Conservation (phyloP, 441 rosid species). For the Eutrema salsugineum region DNA sequence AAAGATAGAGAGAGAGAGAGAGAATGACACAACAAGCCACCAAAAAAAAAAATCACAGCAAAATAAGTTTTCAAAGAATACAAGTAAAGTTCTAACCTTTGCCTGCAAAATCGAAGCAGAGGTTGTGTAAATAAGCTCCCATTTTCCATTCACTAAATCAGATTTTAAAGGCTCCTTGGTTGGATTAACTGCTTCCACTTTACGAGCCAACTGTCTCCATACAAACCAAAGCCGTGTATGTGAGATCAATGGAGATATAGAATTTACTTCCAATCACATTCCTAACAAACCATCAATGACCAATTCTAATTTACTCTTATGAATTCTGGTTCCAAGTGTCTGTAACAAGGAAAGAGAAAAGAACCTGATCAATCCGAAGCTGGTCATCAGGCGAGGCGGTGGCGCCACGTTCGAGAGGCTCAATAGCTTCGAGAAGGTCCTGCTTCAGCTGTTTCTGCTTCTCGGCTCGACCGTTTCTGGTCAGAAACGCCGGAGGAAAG, state of each 20-base stretch:
- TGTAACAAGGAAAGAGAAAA: neutral
- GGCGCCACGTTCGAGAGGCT: constrained; percentile 80
- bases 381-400: constrained; percentile 78
- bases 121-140: constrained; percentile 96
- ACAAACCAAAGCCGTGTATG: neutral
- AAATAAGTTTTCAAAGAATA: neutral
- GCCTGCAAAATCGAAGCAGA: constrained; percentile 79
- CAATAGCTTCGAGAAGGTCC: constrained; percentile 70
- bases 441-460: constrained; percentile 56
- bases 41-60: neutral
- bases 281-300: neutral
- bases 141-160: constrained; percentile 69
- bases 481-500: constrained; percentile 79
- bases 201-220: constrained; percentile 52
- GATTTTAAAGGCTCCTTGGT: constrained; percentile 84
- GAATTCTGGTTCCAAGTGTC: neutral
- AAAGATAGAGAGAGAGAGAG: neutral
- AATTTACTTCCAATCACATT: neutral
- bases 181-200: constrained; percentile 79
- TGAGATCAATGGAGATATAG: neutral
- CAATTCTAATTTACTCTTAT: neutral
- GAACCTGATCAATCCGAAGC: constrained; percentile 54
- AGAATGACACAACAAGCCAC: neutral
- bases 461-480: constrained; percentile 56
- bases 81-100: constrained; percentile 38